These are phyloP conservation scores for Artemisia argyi DNA, from an alignment of 129 eudicot genomes.

Conservation along the genomic window DNA sequence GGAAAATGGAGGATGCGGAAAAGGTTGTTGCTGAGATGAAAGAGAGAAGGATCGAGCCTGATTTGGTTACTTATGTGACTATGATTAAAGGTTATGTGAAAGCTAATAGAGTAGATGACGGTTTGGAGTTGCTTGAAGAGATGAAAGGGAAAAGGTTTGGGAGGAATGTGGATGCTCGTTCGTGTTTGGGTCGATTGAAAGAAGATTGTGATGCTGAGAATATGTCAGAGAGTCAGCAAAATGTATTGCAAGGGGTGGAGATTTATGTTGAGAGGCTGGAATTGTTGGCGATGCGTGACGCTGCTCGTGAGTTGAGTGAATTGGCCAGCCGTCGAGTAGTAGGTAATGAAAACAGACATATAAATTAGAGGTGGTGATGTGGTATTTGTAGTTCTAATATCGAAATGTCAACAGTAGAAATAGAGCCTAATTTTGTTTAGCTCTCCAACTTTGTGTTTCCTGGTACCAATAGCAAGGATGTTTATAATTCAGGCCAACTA, in stretches of 20 bases:
- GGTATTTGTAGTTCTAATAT: too few species aligned
- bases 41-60: slow-evolving; percentile 24
- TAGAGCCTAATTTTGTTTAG: too few species aligned
- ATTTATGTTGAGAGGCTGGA: slow-evolving; percentile 37
- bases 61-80: slow-evolving; percentile 27
- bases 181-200: slow-evolving; percentile 59
- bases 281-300: slow-evolving; percentile 32
- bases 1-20: slow-evolving; percentile 25
- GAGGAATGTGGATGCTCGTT: slow-evolving; percentile 43
- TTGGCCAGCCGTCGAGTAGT: background rate
- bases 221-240: slow-evolving; percentile 53
- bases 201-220: slow-evolving; percentile 65
- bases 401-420: too few species aligned
- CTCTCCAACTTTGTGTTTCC: too few species aligned
- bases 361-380: background rate
- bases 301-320: slow-evolving; percentile 33
- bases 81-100: slow-evolving; percentile 35
- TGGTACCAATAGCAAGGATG: too few species aligned
- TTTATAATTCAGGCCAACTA: too few species aligned
- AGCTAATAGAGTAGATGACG: slow-evolving; percentile 21
- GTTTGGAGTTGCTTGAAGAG: slow-evolving; percentile 52
- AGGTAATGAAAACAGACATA: background rate
- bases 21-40: slow-evolving; percentile 31
- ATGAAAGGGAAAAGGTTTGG: slow-evolving; percentile 55
- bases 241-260: slow-evolving; percentile 58